Base-by-base conservation (phyloP, 2,329 filamentous ascomycete genomes). In the Cladosporium sp. region DNA sequence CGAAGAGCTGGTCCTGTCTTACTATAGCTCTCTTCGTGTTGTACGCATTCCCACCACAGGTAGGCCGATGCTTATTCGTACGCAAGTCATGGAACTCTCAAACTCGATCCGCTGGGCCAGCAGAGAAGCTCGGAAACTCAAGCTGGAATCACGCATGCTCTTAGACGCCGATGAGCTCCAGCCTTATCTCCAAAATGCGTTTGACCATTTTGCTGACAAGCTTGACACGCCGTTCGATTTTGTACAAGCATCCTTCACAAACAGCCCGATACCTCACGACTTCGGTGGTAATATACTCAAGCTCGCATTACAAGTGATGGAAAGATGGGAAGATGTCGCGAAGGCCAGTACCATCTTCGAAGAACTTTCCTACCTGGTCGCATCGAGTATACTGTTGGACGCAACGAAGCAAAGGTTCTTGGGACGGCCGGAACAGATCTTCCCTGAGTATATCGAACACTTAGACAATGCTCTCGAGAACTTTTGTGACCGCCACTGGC, bases 321-420 rank as follows among this genome's bases (percentile, higher is more conserved):
- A 70, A 47, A 58, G 59, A 36, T 59, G 64, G 59, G 22, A 60
- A 36, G 51, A 67, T 25, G 19, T 51, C 43, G 11, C 38, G 19
- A 58, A 66, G 51, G 70, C 62, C n/a, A 30, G 56, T 15, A 60
- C 49, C 5, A 70, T 79, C 8, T 78, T 79, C 55, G 60, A 69
- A 15, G 65, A 74, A 15, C 60, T 80, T 2, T 73, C 73, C 28
- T 69, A 64, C 15, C 70, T 80, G 69, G 71, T 80, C 12, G 76
- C 77, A n/a, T 79, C 77, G 0, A 78, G 78, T 57, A 74, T 81
- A 12, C 72, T 79, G 67, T 65, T 80, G 1, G 76, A 79, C 42
- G 71, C 66, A 37, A 69, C 66, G 3, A 65, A 72, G 30, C 64
- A 71, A n/a, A 58, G 37, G 22, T 51, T 58, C 19, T 8, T 30